Conservation (phyloP, 208 protist species). For the Histomonas meleagridis region DNA sequence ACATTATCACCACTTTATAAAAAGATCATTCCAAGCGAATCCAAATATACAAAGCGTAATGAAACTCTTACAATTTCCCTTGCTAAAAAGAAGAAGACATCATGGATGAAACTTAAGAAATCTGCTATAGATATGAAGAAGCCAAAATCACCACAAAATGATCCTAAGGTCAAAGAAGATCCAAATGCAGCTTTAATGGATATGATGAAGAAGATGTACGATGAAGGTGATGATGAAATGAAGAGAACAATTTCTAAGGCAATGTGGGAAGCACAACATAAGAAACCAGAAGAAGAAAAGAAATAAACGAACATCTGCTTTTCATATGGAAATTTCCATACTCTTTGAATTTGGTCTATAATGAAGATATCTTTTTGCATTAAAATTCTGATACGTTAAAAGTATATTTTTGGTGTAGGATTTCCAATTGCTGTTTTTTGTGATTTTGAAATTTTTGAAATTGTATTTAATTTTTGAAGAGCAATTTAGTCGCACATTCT, state of each 20-base stretch:
- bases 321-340: no score
- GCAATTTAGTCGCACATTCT: no score
- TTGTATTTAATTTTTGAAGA: no score
- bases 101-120: constrained; percentile 35
- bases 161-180: background rate
- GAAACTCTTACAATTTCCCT: constrained; percentile 7
- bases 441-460: no score
- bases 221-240: constrained; percentile 37
- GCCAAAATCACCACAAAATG: background rate
- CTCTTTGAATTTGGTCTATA: no score
- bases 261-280: constrained; percentile 37
- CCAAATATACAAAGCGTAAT: background rate
- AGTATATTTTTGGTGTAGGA: no score
- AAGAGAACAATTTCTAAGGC: constrained; percentile 35
- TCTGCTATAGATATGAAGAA: constrained; percentile 5
- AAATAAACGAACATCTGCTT: no score
- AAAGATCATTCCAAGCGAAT: background rate
- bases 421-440: no score
- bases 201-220: constrained; percentile 36
- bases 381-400: no score
- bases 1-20: background rate
- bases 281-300: constrained; percentile 29
- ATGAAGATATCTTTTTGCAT: no score
- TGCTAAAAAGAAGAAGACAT: background rate
- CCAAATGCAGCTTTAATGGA: constrained; percentile 28